Conservation (phyloP, 169 alveolate genomes). For the Eimeria tenella region DNA sequence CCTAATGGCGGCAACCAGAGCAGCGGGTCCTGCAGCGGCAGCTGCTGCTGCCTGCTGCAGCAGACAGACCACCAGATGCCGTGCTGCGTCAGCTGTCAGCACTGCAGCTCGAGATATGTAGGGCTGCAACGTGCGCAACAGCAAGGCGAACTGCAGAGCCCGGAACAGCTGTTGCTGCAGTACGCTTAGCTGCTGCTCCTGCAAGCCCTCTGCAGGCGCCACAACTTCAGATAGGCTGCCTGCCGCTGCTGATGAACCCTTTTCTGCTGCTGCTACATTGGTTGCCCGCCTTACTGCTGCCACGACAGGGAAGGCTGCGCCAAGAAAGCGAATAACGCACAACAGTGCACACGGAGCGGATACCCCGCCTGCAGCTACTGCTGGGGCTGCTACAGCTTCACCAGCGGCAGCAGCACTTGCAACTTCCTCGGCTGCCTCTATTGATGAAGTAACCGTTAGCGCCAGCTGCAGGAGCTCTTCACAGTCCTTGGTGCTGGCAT, state of each 20-base stretch:
- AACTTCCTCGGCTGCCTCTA: conserved; percentile 30
- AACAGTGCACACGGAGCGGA: conserved; percentile 23
- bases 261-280: neutral
- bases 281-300: neutral
- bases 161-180: conserved; percentile 48
- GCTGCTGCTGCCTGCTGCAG: conserved; percentile 56
- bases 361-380: neutral
- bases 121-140: conserved; percentile 28
- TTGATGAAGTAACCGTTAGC: conserved; percentile 32
- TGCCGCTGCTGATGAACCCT: neutral
- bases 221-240: neutral
- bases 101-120: neutral
- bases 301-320: conserved; percentile 29
- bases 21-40: conserved; percentile 36
- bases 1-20: conserved; percentile 26
- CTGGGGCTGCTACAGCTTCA: neutral
- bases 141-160: conserved; percentile 37
- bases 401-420: neutral
- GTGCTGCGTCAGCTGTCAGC: conserved; percentile 57
- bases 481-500: conserved; percentile 11
- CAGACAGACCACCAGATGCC: conserved; percentile 30
- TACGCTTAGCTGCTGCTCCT: conserved; percentile 15
- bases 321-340: conserved; percentile 53
- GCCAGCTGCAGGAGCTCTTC: conserved; percentile 25
- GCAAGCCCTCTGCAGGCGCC: neutral